phyloP scores from a whole-genome alignment of 176 grass and related monocot genomes.

The Eragrostis nindensis region DNA sequence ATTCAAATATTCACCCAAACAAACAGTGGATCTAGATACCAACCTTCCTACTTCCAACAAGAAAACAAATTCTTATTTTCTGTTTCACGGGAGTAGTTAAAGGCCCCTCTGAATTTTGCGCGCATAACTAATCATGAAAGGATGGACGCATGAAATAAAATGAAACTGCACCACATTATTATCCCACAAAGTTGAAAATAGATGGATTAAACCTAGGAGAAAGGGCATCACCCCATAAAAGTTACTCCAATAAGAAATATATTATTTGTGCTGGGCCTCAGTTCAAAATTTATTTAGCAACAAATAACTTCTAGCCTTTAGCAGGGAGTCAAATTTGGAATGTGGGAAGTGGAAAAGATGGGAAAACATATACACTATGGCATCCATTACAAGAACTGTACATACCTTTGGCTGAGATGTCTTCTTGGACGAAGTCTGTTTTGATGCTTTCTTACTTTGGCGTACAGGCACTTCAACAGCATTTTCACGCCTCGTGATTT shows the following conservation, averaged over 20 bases:
- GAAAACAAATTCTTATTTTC: neutral
- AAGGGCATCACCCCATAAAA: conserved; percentile 1
- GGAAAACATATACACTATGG: neutral
- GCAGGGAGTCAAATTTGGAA: neutral
- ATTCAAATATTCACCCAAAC: neutral
- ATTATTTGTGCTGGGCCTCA: neutral
- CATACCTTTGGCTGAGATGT: conserved; percentile 69
- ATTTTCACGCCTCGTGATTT: conserved; percentile 61
- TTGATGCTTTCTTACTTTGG: conserved; percentile 62
- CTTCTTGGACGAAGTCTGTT: conserved; percentile 69
- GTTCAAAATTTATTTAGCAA: neutral
- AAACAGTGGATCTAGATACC: neutral
- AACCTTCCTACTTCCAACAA: conserved; percentile 22
- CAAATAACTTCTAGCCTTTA: neutral
- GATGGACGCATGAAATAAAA: neutral
- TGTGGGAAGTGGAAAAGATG: conserved; percentile 6
- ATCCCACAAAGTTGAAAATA: neutral
- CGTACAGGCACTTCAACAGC: conserved; percentile 46
- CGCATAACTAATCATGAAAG: neutral
- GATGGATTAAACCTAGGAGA: neutral
- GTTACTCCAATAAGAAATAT: neutral
- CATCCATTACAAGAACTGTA: neutral
- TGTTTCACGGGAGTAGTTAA: conserved; percentile 7
- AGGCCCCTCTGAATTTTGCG: conserved; percentile 6
- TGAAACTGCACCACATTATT: conserved; percentile 15